Evolutionary conservation across 2,329 filamentous ascomycete species (phyloP), one percentile per base, ranked within the genome.

Genomic region (Xylaria sp.): DNA sequence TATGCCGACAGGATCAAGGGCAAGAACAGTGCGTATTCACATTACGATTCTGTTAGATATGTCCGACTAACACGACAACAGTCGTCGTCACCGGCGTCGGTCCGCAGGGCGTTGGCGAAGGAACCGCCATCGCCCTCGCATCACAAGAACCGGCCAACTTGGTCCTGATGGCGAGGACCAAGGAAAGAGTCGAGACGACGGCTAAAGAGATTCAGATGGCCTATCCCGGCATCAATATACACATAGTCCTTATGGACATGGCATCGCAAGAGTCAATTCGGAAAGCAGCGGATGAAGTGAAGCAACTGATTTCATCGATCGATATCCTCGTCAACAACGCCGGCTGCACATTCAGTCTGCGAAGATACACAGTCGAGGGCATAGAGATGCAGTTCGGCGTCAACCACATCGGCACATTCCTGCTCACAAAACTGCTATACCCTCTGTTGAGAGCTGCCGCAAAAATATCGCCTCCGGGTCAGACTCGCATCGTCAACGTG

Each of bases 281-380:
- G 8, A 65, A 68, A n/a, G 76, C 75, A 0, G 75, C 71, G n/a
- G 65, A 64, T 4, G 67, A 75, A 39, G 68, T 77, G 2, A 65
- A 64, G 11, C 51, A 59, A 11, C 58, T 72, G 13, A 71, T 74
- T 6, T 60, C 68, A 23, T 70, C 63, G 18, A 61, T 79, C 6
- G 76, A 79, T 63, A 71, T 78, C 2, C 68, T 79, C 7, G 70
- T 78, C 57, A 78, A 78, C 62, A 79, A 79, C 59, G 76, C 76
- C 3, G 77, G 73, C 9, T 67, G 75, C 53, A 72, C 70, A 72
- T 63, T 63, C 50, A 67, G 67, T 2, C 70, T 76, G 1, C 76
- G 78, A 0, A 66, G 69, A n/a, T 76, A 73, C 68, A 78, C 77
- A 1, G 70, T 69, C 7, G 76, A 78, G 54, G 72, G 73, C 2